Evolutionary conservation across 257 asterid species (phyloP).

Genomic region (Solanum chiquidenum): DNA sequence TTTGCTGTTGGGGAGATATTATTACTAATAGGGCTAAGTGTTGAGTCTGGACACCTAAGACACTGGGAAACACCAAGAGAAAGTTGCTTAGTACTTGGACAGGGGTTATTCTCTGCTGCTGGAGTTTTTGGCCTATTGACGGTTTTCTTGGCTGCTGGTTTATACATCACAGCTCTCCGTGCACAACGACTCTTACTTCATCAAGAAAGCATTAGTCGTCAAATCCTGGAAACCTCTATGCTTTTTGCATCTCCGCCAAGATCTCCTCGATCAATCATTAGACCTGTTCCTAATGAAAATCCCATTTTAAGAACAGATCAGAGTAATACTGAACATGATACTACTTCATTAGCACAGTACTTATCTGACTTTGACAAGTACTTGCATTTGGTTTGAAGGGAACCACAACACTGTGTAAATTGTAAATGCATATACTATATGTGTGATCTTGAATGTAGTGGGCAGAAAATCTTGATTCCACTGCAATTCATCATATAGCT

Average conservation of each 20-base stretch:
- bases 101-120: constrained; percentile 71
- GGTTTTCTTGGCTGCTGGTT: constrained; percentile 56
- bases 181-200: constrained; percentile 26
- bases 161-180: constrained; percentile 51
- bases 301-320: constrained; percentile 20
- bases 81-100: constrained; percentile 38
- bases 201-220: constrained; percentile 29
- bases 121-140: constrained; percentile 64
- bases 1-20: constrained; percentile 80
- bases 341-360: constrained; percentile 30
- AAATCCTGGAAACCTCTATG: constrained; percentile 37
- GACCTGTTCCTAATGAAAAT: constrained; percentile 33
- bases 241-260: constrained; percentile 60
- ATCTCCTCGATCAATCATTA: constrained; percentile 27
- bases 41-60: constrained; percentile 81
- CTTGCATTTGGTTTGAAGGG: constrained; percentile 20
- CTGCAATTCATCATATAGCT: background rate
- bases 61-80: constrained; percentile 50
- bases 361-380: constrained; percentile 49
- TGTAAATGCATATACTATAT: background rate
- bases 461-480: background rate
- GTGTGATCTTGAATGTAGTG: background rate
- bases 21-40: constrained; percentile 61
- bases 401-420: background rate
- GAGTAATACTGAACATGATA: constrained; percentile 11